Percentiles rank a stretch among this genome's conserved stretches.
Evolutionary conservation across 148 eudicot species (phyloP).

Genomic region (Cornus suecica): DNA sequence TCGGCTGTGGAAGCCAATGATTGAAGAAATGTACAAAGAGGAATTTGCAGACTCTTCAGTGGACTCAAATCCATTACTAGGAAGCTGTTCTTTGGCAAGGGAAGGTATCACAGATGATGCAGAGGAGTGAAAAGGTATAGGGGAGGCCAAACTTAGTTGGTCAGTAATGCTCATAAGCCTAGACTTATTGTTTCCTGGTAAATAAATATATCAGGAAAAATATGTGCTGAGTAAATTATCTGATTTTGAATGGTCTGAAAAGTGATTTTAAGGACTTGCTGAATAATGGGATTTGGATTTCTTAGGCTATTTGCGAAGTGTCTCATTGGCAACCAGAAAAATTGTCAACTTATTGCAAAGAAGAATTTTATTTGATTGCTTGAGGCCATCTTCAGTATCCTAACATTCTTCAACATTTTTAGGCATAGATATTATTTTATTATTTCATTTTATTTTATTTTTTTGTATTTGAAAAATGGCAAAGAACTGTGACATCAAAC

Average conservation of each 20-base stretch:
- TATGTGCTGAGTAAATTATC: constrained; percentile 4
- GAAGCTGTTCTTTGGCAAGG: constrained; percentile 27
- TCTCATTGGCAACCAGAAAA: too few species aligned
- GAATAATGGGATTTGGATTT: too few species aligned
- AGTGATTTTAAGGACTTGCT: neutral
- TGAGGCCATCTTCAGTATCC: too few species aligned
- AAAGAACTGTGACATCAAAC: too few species aligned
- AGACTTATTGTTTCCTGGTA: neutral
- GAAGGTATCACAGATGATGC: constrained; percentile 27
- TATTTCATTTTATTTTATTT: too few species aligned
- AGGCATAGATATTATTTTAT: too few species aligned
- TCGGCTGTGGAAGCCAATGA: constrained; percentile 37
- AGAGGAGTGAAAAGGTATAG: constrained; percentile 30
- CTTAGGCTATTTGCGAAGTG: too few species aligned
- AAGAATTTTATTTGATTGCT: too few species aligned
- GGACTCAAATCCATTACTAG: constrained; percentile 28
- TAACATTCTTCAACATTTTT: too few species aligned
- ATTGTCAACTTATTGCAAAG: too few species aligned
- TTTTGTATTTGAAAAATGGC: too few species aligned
- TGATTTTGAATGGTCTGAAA: neutral
- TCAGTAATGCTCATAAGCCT: neutral
- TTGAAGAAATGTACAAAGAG: constrained; percentile 45
- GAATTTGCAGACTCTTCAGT: constrained; percentile 60
- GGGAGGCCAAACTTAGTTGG: neutral
- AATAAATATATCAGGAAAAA: neutral